phyloP scores from a whole-genome alignment of 306 rosid species.

The Purshia tridentata region DNA sequence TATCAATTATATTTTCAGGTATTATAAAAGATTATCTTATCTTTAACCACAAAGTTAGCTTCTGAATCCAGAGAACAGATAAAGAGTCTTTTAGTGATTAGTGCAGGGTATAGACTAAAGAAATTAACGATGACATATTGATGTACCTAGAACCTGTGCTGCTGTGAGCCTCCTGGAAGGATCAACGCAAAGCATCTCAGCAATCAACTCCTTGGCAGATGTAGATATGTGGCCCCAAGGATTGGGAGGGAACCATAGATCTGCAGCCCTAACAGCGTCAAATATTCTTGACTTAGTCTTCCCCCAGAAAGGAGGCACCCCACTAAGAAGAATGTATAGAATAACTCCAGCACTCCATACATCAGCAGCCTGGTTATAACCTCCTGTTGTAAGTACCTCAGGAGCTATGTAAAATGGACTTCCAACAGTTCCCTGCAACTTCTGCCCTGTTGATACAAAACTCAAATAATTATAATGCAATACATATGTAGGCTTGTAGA shows the following conservation, averaged over 20 bases:
- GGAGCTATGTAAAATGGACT: conserved; percentile 92
- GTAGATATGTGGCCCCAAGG: conserved; percentile 63
- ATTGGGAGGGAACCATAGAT: conserved; percentile 59
- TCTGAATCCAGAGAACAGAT: background rate
- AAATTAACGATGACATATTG: background rate
- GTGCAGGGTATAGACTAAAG: background rate
- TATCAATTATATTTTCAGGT: background rate
- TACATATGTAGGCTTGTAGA: conserved; percentile 4
- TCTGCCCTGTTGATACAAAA: conserved; percentile 59
- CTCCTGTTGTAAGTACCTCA: conserved; percentile 72
- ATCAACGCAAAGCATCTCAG: conserved; percentile 66
- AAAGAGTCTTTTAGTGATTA: background rate
- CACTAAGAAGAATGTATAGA: conserved; percentile 76
- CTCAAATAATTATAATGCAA: conserved; percentile 2
- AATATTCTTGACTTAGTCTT: conserved; percentile 72
- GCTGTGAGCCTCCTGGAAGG: conserved; percentile 73
- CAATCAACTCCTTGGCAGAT: conserved; percentile 62
- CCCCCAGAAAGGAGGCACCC: conserved; percentile 84
- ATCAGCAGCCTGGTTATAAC: conserved; percentile 79
- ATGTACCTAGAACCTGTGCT: conserved; percentile 64
- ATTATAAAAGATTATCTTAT: background rate
- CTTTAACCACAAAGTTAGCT: background rate
- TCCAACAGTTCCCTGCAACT: conserved; percentile 75
- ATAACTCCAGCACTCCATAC: conserved; percentile 87
- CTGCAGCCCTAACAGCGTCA: conserved; percentile 73